phyloP scores from a whole-genome alignment of 1,284 basidiomycete species.

The Marasmius sp. region DNA sequence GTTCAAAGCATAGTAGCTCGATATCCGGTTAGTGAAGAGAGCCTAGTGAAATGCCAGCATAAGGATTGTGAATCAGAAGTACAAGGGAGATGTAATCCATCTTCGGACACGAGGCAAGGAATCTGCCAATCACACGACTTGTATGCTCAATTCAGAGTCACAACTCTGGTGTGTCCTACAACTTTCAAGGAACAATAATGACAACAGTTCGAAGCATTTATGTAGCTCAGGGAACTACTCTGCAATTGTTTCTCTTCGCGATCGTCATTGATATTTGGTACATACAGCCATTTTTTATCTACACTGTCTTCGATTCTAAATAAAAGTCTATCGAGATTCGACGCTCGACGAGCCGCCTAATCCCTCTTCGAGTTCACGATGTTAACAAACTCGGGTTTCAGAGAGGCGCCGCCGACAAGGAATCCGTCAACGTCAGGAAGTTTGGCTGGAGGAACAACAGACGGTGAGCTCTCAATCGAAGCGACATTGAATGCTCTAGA shows the following conservation, averaged over 20 bases:
- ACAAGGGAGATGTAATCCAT: not conserved
- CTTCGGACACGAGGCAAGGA: not conserved
- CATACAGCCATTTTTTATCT: not conserved
- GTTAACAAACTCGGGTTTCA: slow-evolving; percentile 96
- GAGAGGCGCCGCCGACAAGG: slow-evolving; percentile 95
- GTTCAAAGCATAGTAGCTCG: not conserved
- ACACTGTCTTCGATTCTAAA: not conserved
- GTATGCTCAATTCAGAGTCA: not conserved
- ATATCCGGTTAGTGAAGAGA: not conserved
- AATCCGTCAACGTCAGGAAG: slow-evolving; percentile 96
- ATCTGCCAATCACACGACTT: not conserved
- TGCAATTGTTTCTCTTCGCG: too few relatives aligned
- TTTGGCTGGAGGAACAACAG: slow-evolving; percentile 42
- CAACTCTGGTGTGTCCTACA: too few relatives aligned
- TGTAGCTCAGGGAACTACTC: too few relatives aligned
- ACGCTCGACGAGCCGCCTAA: not conserved
- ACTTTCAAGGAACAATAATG: too few relatives aligned
- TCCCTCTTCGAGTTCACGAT: slow-evolving; percentile 77
- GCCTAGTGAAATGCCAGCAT: not conserved
- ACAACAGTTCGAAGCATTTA: too few relatives aligned
- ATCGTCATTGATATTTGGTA: not conserved
- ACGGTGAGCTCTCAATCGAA: slow-evolving; percentile 1
- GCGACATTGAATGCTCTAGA: not conserved
- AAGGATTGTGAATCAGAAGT: not conserved
- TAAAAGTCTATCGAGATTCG: not conserved